Conservation (phyloP, 495 filamentous ascomycete genomes). For the Apodospora peruviana region DNA sequence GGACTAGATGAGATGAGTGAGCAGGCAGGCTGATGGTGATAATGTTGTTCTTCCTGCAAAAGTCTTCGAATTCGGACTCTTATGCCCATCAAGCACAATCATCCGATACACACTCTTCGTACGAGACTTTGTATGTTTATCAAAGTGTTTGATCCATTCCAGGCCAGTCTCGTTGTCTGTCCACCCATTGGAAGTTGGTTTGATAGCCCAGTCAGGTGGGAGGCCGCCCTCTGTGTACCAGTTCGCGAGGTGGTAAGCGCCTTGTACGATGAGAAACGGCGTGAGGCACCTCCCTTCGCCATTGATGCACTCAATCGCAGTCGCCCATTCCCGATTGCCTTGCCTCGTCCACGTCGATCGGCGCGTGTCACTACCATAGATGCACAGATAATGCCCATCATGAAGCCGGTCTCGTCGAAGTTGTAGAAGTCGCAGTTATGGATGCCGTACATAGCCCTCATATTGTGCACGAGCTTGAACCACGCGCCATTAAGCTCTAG, state of each 20-base stretch:
- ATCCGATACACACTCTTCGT: constrained; percentile 21
- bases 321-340: constrained; percentile 15
- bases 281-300: not conserved
- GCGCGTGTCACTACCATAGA: constrained; percentile 25
- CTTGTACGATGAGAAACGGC: constrained; percentile 1
- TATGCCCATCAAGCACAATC: constrained; percentile 28
- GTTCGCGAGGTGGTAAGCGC: not conserved
- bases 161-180: constrained; percentile 25
- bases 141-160: constrained; percentile 9
- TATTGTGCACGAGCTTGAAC: constrained; percentile 2
- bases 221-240: constrained; percentile 3
- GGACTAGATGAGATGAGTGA: constrained; percentile 1
- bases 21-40: constrained; percentile 24
- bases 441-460: not conserved
- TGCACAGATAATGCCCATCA: constrained; percentile 29
- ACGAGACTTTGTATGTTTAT: constrained; percentile 14
- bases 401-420: constrained; percentile 40
- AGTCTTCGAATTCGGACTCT: constrained; percentile 19
- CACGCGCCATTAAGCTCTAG: not conserved
- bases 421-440: constrained; percentile 24
- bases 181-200: constrained; percentile 26
- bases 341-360: constrained; percentile 23
- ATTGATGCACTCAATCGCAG: constrained; percentile 1
- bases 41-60: constrained; percentile 21
- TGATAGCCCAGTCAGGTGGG: constrained; percentile 21